Base-by-base conservation (phyloP, 129 eudicot genomes). In the Pulicaria dysenterica region DNA sequence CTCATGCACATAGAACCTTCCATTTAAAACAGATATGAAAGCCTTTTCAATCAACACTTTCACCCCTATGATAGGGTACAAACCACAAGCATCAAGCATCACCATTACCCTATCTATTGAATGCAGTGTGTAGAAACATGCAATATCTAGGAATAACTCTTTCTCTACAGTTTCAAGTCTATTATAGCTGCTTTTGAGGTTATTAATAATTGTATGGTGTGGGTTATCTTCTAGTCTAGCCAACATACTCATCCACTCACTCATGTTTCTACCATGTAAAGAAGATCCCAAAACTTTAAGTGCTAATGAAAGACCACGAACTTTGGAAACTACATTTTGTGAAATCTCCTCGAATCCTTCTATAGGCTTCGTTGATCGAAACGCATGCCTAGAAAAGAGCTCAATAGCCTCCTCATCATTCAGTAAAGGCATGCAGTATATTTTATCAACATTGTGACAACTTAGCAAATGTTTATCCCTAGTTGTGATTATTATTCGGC, bases 101-200 rank as follows among this genome's bases (percentile, higher is more conserved):
- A 34, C 12, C 16, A 36, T 34, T 36, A 16, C 64, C 8, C 31
- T 3, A 3, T 24, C 4, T 56, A 24, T 19, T 6, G 1, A 0
- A 5, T n/a, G 2, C 10, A 38, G n/a, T 7, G 39, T 56, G 4
- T 8, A 24, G 6, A 9, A 56, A 3, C 62, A 56, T 56, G 62
- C 62, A 19, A 56, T 56, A 56, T 56, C 62, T 19, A 56, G 8
- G n/a, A 56, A 56, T 8, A 56, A 9, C 1, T 3, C 12, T 56
- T 56, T 9, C 7, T 19, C n/a, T 2, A 19, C 5, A 7, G 7
- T 13, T 24, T 56, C 40, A 56, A 56, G 62, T 56, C 62, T 40
- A 56, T 56, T 40, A 56, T 56, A 56, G 31, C 39, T 38, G 37
- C 37, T 67, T 81, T 77, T 8, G 73, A 78, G 45, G 72, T 34